These are phyloP conservation scores for Metschnikowia hibisci DNA, from an alignment of 805 yeast species.

Conservation along the genomic window DNA sequence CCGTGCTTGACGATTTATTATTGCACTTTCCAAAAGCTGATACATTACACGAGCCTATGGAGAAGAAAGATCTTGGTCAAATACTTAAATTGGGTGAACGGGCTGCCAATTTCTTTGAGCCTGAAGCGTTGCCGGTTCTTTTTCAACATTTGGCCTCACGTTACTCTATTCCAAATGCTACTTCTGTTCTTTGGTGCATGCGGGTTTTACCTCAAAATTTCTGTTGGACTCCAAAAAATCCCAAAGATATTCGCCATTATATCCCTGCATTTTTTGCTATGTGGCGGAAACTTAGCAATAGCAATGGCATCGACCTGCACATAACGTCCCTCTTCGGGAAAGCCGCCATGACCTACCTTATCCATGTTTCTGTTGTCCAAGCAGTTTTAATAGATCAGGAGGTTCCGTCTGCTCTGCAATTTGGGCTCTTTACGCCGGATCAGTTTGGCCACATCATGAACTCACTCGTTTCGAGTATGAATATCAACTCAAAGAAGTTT, in stretches of 20 bases:
- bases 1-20: slow-evolving; percentile 35
- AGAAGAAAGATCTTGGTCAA: slow-evolving; percentile 46
- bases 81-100: slow-evolving; percentile 50
- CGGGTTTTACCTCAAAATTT: slow-evolving; percentile 50
- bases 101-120: slow-evolving; percentile 53
- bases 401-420: slow-evolving; percentile 36
- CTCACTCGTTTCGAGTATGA: slow-evolving; percentile 42
- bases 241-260: slow-evolving; percentile 48
- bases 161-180: slow-evolving; percentile 51
- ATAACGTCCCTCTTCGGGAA: slow-evolving; percentile 63
- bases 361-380: not conserved
- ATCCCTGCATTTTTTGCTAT: slow-evolving; percentile 66
- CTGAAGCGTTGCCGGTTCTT: slow-evolving; percentile 44
- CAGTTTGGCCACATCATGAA: slow-evolving; percentile 64
- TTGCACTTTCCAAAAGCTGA: slow-evolving; percentile 34
- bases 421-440: slow-evolving; percentile 59
- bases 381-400: slow-evolving; percentile 17
- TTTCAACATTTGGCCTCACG: slow-evolving; percentile 50
- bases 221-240: slow-evolving; percentile 22
- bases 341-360: slow-evolving; percentile 49
- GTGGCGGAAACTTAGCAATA: slow-evolving; percentile 57
- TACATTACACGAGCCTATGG: slow-evolving; percentile 43
- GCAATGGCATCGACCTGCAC: slow-evolving; percentile 56
- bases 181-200: slow-evolving; percentile 49
- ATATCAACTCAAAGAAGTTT: slow-evolving; percentile 46